A percentile compares a stretch with the other conserved stretches of the same genome.
These are phyloP conservation scores for Raffaelea albimanens DNA, from an alignment of 2,329 filamentous ascomycete genomes.

Conservation along the genomic window DNA sequence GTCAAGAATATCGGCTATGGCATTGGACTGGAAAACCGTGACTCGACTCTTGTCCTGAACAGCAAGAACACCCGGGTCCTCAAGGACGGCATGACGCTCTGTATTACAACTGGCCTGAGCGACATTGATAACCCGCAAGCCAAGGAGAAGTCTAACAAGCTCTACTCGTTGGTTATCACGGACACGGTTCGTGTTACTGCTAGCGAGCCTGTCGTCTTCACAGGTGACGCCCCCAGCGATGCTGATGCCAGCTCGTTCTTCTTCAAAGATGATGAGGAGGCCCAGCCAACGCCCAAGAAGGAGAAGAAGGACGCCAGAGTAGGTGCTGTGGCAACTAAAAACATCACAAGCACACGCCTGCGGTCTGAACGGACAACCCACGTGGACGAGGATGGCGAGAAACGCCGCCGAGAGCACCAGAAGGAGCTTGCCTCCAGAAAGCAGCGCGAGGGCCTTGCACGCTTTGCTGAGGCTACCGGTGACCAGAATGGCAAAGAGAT, in stretches of 20 bases:
- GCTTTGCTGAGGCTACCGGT: slow-evolving; percentile 77
- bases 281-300: slow-evolving; percentile 79
- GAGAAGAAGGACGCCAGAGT: slow-evolving; percentile 76
- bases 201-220: slow-evolving; percentile 78
- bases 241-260: slow-evolving; percentile 95
- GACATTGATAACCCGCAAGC: slow-evolving; percentile 81
- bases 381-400: slow-evolving; percentile 81
- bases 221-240: slow-evolving; percentile 82
- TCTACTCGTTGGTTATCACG: slow-evolving; percentile 81
- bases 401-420: slow-evolving; percentile 80
- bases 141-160: slow-evolving; percentile 81
- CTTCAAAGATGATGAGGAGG: slow-evolving; percentile 92
- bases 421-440: slow-evolving; percentile 82
- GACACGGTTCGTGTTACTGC: slow-evolving; percentile 86
- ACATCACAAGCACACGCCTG: slow-evolving; percentile 88
- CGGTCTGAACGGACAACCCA: slow-evolving; percentile 85
- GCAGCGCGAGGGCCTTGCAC: slow-evolving; percentile 74
- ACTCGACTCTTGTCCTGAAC: slow-evolving; percentile 74
- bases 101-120: slow-evolving; percentile 79
- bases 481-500: slow-evolving; percentile 83
- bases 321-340: slow-evolving; percentile 83
- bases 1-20: slow-evolving; percentile 85
- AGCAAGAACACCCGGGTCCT: slow-evolving; percentile 74
- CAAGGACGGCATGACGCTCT: slow-evolving; percentile 95
- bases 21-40: slow-evolving; percentile 85